A percentile compares a stretch with the other conserved stretches of the same genome.
These are phyloP conservation scores for Trichophyton benhamiae DNA, from an alignment of 2,329 filamentous ascomycete genomes.

Conservation along the genomic window DNA sequence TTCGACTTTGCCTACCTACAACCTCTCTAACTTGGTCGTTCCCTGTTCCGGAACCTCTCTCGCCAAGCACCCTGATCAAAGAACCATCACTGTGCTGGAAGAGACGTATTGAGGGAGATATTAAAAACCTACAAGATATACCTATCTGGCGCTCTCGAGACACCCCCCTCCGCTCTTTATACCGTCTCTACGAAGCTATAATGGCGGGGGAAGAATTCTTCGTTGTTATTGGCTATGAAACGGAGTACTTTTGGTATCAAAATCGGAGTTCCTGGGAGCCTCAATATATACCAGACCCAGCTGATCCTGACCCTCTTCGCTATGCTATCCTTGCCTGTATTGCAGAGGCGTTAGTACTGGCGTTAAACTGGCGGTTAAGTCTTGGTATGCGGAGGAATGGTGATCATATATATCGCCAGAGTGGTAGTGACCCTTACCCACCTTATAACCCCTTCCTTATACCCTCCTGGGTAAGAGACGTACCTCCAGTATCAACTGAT, in stretches of 20 bases:
- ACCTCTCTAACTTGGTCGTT: slow-evolving; percentile 9
- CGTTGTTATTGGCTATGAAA: slow-evolving; percentile 13
- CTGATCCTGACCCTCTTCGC: slow-evolving; percentile 18
- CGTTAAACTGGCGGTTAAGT: slow-evolving; percentile 19
- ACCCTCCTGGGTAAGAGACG: slow-evolving; percentile 15
- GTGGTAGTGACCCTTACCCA: slow-evolving; percentile 9
- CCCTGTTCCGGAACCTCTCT: slow-evolving; percentile 4
- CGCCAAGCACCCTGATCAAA: slow-evolving; percentile 2
- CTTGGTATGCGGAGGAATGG: slow-evolving; percentile 14
- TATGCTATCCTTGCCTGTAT: slow-evolving; percentile 21
- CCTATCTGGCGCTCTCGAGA: slow-evolving; percentile 17
- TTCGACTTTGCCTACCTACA: slow-evolving; percentile 13
- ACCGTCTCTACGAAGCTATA: slow-evolving; percentile 18
- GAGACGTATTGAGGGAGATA: slow-evolving; percentile 6
- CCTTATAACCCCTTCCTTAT: slow-evolving; percentile 10
- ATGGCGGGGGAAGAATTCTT: slow-evolving; percentile 8
- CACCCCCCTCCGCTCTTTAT: slow-evolving; percentile 17
- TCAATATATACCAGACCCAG: slow-evolving; percentile 18
- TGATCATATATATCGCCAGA: slow-evolving; percentile 10
- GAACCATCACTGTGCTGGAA: slow-evolving; percentile 8
- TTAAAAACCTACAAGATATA: slow-evolving; percentile 6
- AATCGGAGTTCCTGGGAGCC: slow-evolving; percentile 15
- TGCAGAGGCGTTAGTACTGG: slow-evolving; percentile 15
- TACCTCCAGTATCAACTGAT: slow-evolving; percentile 10
- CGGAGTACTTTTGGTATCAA: slow-evolving; percentile 19